A percentile compares a stretch with the other conserved stretches of the same genome.
phyloP scores from a whole-genome alignment of 768 basidiomycete genomes.

The Nidula microcarpa region DNA sequence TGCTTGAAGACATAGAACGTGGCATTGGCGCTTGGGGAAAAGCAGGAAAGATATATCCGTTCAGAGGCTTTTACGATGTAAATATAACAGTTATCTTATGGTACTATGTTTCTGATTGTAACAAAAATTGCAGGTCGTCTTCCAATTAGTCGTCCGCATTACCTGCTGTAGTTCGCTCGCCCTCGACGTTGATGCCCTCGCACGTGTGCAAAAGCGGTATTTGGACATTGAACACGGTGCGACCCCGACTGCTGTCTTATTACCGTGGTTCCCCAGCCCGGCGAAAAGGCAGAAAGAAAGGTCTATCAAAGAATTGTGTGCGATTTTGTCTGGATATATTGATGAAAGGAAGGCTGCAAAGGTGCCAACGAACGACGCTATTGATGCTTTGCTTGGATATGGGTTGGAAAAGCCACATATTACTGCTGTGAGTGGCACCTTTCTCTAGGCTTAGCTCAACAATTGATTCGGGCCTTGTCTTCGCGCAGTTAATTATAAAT shows the following conservation, averaged over 20 bases:
- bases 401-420: conserved; percentile 22
- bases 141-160: conserved; percentile 33
- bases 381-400: conserved; percentile 28
- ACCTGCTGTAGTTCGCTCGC: conserved; percentile 28
- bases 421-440: conserved; percentile 12
- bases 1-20: conserved; percentile 21
- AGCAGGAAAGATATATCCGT: conserved; percentile 26
- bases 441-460: background rate
- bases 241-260: conserved; percentile 23
- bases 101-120: too few species aligned
- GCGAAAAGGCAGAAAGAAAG: conserved; percentile 22
- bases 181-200: conserved; percentile 15
- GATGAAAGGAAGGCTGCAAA: conserved; percentile 19
- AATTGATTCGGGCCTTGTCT: background rate
- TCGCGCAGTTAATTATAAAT: conserved; percentile 24
- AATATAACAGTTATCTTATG: background rate
- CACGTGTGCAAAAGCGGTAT: conserved; percentile 19
- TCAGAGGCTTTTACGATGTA: conserved; percentile 27
- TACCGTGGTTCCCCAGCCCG: conserved; percentile 30
- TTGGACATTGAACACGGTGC: conserved; percentile 26
- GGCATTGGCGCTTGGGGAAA: conserved; percentile 19
- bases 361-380: conserved; percentile 21
- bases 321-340: conserved; percentile 18
- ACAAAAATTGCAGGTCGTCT: conserved; percentile 28
- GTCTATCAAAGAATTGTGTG: conserved; percentile 26